These are phyloP conservation scores for Solanum stenotomum DNA, from an alignment of 257 asterid genomes.

Conservation along the genomic window DNA sequence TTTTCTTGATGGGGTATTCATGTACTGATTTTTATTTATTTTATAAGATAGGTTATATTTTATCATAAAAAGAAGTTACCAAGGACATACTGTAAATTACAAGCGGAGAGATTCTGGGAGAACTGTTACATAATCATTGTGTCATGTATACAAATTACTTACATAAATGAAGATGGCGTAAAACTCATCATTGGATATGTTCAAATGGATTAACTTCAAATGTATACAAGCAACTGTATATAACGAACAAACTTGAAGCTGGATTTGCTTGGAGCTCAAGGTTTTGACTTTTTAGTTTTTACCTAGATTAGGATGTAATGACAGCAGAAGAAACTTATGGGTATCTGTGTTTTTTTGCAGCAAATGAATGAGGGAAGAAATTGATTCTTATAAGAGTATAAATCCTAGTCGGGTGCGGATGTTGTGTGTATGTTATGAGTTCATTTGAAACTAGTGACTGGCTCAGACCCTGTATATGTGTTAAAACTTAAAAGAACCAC, in stretches of 20 bases:
- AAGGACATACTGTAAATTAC: neutral
- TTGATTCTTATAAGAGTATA: neutral
- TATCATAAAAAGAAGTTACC: neutral
- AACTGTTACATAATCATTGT: neutral
- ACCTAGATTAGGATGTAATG: neutral
- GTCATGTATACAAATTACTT: neutral
- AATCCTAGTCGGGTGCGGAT: neutral
- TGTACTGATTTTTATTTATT: neutral
- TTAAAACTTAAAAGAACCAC: neutral
- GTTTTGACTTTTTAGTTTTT: neutral
- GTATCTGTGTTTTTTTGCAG: neutral
- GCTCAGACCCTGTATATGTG: neutral
- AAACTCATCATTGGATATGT: neutral
- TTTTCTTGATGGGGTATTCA: neutral
- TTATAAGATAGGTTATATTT: neutral
- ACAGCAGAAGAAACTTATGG: neutral
- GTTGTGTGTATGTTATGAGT: neutral
- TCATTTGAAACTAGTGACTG: neutral
- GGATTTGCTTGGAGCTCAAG: neutral
- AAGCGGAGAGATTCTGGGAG: neutral
- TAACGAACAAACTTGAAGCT: neutral
- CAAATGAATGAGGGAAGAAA: neutral
- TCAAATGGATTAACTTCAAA: neutral
- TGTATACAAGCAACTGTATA: neutral
- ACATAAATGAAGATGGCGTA: neutral